Percentiles rank a stretch among this genome's conserved stretches.
Conservation (phyloP, 1,284 basidiomycete genomes). For the Pseudozyma pruni region DNA sequence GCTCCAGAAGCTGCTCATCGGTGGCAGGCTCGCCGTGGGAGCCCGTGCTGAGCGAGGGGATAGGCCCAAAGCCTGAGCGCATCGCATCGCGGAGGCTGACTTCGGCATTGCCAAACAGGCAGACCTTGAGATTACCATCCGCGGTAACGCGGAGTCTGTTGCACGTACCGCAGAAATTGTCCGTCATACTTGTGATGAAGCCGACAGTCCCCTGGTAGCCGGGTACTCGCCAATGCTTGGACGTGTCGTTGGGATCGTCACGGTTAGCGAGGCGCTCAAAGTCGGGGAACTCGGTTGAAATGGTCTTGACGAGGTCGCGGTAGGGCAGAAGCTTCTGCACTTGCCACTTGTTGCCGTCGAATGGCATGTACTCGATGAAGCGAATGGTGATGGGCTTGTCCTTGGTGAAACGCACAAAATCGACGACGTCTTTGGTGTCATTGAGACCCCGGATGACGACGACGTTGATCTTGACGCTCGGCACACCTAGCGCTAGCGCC, state of each 20-base stretch:
- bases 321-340: slow-evolving; percentile 77
- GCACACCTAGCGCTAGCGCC: slow-evolving; percentile 71
- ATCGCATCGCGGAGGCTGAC: slow-evolving; percentile 82
- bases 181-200: slow-evolving; percentile 78
- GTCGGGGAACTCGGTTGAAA: slow-evolving; percentile 34
- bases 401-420: slow-evolving; percentile 81
- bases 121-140: slow-evolving; percentile 86
- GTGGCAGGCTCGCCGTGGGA: slow-evolving; percentile 37
- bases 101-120: slow-evolving; percentile 85
- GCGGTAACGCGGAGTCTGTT: slow-evolving; percentile 85
- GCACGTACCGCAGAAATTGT: slow-evolving; percentile 87
- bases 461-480: slow-evolving; percentile 81
- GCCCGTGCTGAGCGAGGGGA: slow-evolving; percentile 24
- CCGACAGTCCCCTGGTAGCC: slow-evolving; percentile 80
- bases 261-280: slow-evolving; percentile 61
- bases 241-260: slow-evolving; percentile 80
- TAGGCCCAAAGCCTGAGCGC: slow-evolving; percentile 68
- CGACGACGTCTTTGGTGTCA: slow-evolving; percentile 76
- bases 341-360: slow-evolving; percentile 84
- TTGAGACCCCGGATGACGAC: slow-evolving; percentile 85
- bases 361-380: slow-evolving; percentile 94
- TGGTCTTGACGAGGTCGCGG: slow-evolving; percentile 42
- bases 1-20: slow-evolving; percentile 76
- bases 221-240: slow-evolving; percentile 80
- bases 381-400: slow-evolving; percentile 77